Evolutionary conservation across 2,329 filamentous ascomycete species (phyloP).

Genomic region (Aspergillus sp.): DNA sequence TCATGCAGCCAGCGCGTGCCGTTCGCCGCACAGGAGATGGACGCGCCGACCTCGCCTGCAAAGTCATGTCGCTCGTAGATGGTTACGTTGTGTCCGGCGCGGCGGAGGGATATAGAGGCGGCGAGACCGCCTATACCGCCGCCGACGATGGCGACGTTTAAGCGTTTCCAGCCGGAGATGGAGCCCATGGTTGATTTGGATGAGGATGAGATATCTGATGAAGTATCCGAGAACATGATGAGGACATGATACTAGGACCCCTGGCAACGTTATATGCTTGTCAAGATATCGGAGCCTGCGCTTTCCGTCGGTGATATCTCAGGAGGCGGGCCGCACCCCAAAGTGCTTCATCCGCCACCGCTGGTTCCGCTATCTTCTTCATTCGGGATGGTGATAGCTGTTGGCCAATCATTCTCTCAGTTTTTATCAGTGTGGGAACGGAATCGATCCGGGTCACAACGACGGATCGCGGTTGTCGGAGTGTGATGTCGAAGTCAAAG

Average conservation of each 20-base stretch:
- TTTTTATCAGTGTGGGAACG: too few species aligned
- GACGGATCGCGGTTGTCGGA: too few species aligned
- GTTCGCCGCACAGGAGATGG: conserved; percentile 68
- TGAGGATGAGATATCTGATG: background rate
- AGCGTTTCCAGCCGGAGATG: conserved; percentile 42
- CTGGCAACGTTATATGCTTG: background rate
- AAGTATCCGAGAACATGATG: background rate
- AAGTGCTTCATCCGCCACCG: conserved; percentile 1
- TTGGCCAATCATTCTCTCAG: background rate
- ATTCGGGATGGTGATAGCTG: background rate
- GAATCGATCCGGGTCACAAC: too few species aligned
- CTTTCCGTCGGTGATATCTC: background rate
- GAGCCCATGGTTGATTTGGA: conserved; percentile 11
- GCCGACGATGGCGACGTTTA: conserved; percentile 50
- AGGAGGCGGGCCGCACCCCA: background rate
- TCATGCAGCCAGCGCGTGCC: conserved; percentile 69
- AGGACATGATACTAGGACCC: background rate
- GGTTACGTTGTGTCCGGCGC: conserved; percentile 56
- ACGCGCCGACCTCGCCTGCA: conserved; percentile 67
- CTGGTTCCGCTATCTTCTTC: background rate
- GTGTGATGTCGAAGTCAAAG: too few species aligned
- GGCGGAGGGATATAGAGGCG: conserved; percentile 52
- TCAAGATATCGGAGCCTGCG: background rate
- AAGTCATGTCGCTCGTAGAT: conserved; percentile 68
- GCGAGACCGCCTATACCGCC: conserved; percentile 57